Base-by-base conservation (phyloP, 805 yeast species). In the Dipodascopsis uninucleata region DNA sequence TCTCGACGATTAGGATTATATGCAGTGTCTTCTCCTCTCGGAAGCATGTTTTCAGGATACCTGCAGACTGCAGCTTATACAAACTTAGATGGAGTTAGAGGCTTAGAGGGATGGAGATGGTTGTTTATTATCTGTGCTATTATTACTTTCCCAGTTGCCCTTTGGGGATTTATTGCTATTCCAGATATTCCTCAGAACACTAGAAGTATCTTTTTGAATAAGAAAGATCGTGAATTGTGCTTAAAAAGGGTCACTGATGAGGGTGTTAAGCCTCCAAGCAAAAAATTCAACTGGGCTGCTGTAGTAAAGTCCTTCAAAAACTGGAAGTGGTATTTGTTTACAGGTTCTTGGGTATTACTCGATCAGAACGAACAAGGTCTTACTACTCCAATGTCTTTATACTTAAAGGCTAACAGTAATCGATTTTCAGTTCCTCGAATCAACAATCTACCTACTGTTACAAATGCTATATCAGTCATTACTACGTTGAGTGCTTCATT, bases 111-210 rank as follows among this genome's bases (percentile, higher is more conserved):
- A 8, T 81, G 86, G 86, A 72, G 79, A 61, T 81, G 85, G 86
- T 72, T 78, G 64, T 78, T 77, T 56, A 71, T 80, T 39, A 71
- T 81, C 43, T 85, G 81, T 61, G 82, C 85, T 20, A 64, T 79
- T 43, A 61, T 71, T 36, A 62, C 68, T 3, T 53, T 68, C 16
- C 67, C 64, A 3, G 61, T 69, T 14, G 74, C 72, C 0, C 12
- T 69, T 2, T 31, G 58, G 8, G 74, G 74, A 0, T 61, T 67
- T 48, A 65, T 71, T 41, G 60, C 69, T 3, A 67, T 76, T 39
- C 82, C 81, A 4, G 80, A 77, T 33, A 77, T 81, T 17, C 84
- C 69, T 63, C 75, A 55, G 17, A 58, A 61, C 18, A 56, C 53
- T 9, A 39, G 61, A 26, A 55, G 58, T 16, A 52, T 59, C 46